Base-by-base conservation (phyloP, 208 protist genomes). In the Leishmania tarentolae region DNA sequence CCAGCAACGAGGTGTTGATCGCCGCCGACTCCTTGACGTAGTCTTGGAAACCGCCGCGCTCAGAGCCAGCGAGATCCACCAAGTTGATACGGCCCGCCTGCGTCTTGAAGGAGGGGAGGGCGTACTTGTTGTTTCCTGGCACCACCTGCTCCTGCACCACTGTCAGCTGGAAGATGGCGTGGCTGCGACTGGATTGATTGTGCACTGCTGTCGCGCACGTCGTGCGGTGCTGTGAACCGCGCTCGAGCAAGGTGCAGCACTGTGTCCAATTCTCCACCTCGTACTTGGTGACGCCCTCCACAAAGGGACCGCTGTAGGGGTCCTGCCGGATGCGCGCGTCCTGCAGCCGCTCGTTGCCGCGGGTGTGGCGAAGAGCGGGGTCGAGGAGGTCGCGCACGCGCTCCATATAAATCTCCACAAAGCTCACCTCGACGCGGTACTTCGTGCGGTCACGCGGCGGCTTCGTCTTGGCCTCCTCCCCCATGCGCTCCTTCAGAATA, bases 371-470 rank as follows among this genome's bases (percentile, higher is more conserved):
- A 63, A 96, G 87, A 19, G 92, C 87, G 13, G 93, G 93, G 83
- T 99, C 95, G 2, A 99, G 92, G 46, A 99, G 81, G 83, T 99
- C 99, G 2, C 96, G 89, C 66, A 99, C 97, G 53, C 94, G 90
- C 83, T 99, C 99, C 93, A 99, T 98, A 90, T 99, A 99, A 37
- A 99, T 98, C 83, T 99, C 98, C 17, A 99, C 90, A 83, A 99
- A 99, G 76, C 91, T 98, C 46, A 99, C 97, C 82, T 98, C 96
- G n/a, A 99, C 92, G 59, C 92, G 92, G 76, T 92, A 96, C 42
- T 78, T 82, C 11, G 87, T 78, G 80, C 79, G 76, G 17, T 89
- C 83, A 24, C 66, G 69, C 59, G 76, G 71, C 28, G 82, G 75
- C 47, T 85, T 84, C 53, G 81, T 83, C 70, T 75, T 57, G 61